Evolutionary conservation across 106 monocot species (phyloP).

Genomic region (Iris macrosiphon): DNA sequence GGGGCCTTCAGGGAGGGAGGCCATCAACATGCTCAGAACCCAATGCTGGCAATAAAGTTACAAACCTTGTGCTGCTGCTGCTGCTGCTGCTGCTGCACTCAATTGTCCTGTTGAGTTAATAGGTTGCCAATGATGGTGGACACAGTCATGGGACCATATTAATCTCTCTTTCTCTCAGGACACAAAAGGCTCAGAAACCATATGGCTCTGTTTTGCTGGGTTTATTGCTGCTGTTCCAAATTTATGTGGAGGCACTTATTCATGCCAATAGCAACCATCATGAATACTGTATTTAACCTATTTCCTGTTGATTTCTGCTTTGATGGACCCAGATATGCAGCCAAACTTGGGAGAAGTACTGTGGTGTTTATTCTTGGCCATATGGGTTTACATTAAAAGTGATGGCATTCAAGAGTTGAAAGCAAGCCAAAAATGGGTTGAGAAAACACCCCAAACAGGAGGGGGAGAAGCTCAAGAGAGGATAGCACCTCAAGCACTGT

Average conservation of each 20-base stretch:
- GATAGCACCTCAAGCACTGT: no score
- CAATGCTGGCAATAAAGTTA: conserved; percentile 4
- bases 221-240: background rate
- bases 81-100: conserved; percentile 2
- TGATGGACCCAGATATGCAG: background rate
- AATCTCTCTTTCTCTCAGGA: background rate
- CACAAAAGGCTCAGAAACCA: conserved; percentile 1
- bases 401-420: no score
- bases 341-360: background rate
- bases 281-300: conserved; percentile 13
- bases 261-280: conserved; percentile 5
- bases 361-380: background rate
- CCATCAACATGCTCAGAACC: conserved; percentile 7
- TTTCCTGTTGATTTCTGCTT: background rate
- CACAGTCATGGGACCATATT: conserved; percentile 11
- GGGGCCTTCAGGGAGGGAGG: background rate
- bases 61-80: conserved; percentile 10
- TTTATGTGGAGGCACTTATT: conserved; percentile 11
- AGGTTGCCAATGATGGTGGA: background rate
- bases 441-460: no score
- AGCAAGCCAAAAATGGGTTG: no score
- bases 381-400: no score
- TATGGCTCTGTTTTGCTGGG: conserved; percentile 6
- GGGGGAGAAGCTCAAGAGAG: no score
- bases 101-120: conserved; percentile 15